These are phyloP conservation scores for Stephanodiscus triporus DNA, from an alignment of 108 stramenopile genomes.

Conservation along the genomic window DNA sequence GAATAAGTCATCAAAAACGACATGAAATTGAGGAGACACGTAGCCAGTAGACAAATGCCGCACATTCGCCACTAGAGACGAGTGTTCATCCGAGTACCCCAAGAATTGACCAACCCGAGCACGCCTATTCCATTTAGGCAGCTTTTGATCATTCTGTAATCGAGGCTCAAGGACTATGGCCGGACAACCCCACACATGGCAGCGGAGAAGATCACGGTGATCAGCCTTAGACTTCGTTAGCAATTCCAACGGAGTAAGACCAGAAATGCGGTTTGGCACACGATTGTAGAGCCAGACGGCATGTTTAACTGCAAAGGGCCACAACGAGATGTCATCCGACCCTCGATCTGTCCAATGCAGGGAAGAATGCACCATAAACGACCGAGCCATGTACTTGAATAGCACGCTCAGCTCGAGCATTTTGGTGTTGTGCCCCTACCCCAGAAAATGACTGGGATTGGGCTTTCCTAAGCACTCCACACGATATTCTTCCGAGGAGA, in stretches of 20 bases:
- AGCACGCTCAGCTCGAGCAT: slow-evolving; percentile 48
- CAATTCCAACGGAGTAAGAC: slow-evolving; percentile 29
- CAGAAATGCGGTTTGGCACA: slow-evolving; percentile 17
- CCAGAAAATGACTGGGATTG: slow-evolving; percentile 35
- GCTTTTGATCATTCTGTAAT: slow-evolving; percentile 26
- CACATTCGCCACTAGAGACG: slow-evolving; percentile 19
- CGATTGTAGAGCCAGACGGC: slow-evolving; percentile 31
- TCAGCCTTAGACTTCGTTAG: slow-evolving; percentile 16
- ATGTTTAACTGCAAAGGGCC: slow-evolving; percentile 34
- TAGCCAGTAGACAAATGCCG: neutral
- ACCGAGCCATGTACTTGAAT: slow-evolving; percentile 39
- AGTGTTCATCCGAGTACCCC: slow-evolving; percentile 20
- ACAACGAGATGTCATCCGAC: slow-evolving; percentile 8
- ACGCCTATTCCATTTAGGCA: slow-evolving; percentile 28
- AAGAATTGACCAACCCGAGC: slow-evolving; percentile 27
- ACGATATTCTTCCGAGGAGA: slow-evolving; percentile 10
- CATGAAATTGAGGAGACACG: slow-evolving; percentile 21
- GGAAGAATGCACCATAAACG: slow-evolving; percentile 44
- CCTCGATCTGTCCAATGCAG: slow-evolving; percentile 42
- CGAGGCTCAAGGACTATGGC: slow-evolving; percentile 23
- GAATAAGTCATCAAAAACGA: slow-evolving; percentile 35
- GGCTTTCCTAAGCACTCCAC: neutral
- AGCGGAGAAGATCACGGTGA: slow-evolving; percentile 20
- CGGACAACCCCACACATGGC: slow-evolving; percentile 42
- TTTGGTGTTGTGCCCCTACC: slow-evolving; percentile 51